Percentiles rank a stretch among this genome's conserved stretches.
These are phyloP conservation scores for Petunia secreta DNA, from an alignment of 257 asterid genomes.

Conservation along the genomic window DNA sequence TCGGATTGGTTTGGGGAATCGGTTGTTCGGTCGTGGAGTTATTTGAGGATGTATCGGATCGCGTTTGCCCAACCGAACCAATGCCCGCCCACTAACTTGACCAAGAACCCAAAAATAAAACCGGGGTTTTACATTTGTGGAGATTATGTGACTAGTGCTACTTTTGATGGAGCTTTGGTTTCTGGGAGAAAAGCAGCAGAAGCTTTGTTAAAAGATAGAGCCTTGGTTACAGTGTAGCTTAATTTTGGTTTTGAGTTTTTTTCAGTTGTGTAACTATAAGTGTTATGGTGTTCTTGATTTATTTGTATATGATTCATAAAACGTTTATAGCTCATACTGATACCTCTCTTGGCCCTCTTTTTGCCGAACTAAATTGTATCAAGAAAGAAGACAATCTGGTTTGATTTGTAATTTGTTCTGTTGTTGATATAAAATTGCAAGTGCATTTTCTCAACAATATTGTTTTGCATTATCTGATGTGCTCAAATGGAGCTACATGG, in stretches of 20 bases:
- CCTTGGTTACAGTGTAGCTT: conserved; percentile 41
- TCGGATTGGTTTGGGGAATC: conserved; percentile 75
- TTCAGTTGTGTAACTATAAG: conserved; percentile 7
- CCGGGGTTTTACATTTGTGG: conserved; percentile 84
- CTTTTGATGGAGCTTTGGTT: conserved; percentile 91
- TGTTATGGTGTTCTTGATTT: not conserved
- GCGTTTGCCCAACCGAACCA: conserved; percentile 89
- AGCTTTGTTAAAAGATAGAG: conserved; percentile 72
- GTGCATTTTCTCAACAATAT: not conserved
- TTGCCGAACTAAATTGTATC: not conserved
- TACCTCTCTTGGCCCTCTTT: not conserved
- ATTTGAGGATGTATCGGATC: conserved; percentile 71
- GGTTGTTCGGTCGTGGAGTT: conserved; percentile 65
- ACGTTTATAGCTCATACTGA: not conserved
- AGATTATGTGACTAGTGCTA: conserved; percentile 83
- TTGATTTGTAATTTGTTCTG: conserved; percentile 15
- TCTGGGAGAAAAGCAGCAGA: conserved; percentile 92
- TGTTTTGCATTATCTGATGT: not conserved
- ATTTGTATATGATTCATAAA: conserved; percentile 4
- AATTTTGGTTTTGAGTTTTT: not conserved
- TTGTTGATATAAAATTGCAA: not conserved
- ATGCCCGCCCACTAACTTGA: conserved; percentile 78
- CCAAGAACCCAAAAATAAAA: conserved; percentile 61
- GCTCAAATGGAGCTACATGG: not conserved
- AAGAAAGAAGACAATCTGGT: not conserved